Evolutionary conservation across 192 early-diverging fungal genomes (phyloP), one percentile per base, ranked within the genome.

Genomic region (Podila horticola): DNA sequence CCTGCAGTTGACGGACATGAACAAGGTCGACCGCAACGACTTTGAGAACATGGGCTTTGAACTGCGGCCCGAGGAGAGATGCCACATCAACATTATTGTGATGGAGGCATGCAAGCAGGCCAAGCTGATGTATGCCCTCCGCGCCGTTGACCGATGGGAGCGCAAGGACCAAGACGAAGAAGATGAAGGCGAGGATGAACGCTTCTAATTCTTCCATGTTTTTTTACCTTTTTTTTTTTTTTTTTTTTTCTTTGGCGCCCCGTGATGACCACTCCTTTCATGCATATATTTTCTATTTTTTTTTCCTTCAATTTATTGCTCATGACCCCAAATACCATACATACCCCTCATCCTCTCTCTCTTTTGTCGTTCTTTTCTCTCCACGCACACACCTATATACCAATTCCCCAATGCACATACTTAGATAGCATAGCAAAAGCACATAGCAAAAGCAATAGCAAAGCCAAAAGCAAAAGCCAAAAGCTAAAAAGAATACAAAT

Each of bases 1-100:
- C 28, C 24, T 22, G 15, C 59, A 26, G 75, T 71, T 60, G 29
- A 68, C 70, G 2, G 76, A 79, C 29, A 61, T 72, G 24, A 79
- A 86, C 62, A 74, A 74, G 31, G 73, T 87, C 29, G 74, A 81
- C 38, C 73, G 66, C 41, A 76, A 74, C 15, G 89, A 90, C 65
- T 90, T 88, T 85, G 82, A 73, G 9, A 79, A 83, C 63, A 83
- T 89, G 71, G 88, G 88, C 11, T 74, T 89, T 65, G 74, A 83
- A n/a, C 67, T 90, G 19, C 71, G 88, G 50, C 82, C 85, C 9
- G 89, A 90, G 74, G 89, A 90, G 60, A 87, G 88, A 64, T 88
- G 88, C 55, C 89, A 89, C 58, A 74, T 90, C 34, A 88, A 86
- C 52, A 65, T 90, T 17, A 74, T 90, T 62, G 75, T 86, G 17